Conservation (phyloP, 768 basidiomycete genomes). For the Tubosaeta sp. region DNA sequence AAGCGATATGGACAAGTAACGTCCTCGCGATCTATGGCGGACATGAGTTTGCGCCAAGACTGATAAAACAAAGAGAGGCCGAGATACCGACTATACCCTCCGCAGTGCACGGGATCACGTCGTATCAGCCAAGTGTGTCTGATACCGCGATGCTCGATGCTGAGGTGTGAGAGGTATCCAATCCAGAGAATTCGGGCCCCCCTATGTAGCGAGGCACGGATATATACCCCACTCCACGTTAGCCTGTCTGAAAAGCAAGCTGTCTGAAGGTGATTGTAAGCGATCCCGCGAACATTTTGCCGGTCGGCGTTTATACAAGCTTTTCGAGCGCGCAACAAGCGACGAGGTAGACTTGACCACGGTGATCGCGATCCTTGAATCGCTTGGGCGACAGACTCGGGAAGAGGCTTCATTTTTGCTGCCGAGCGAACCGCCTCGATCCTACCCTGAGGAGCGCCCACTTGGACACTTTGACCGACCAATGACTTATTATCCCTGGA, state of each 20-base stretch:
- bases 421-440: slow-evolving; percentile 17
- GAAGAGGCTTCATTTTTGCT: slow-evolving; percentile 19
- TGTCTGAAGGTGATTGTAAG: slow-evolving; percentile 12
- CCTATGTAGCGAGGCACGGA: neutral
- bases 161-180: neutral
- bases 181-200: neutral
- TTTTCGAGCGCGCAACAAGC: slow-evolving; percentile 18
- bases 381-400: slow-evolving; percentile 23
- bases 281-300: slow-evolving; percentile 32
- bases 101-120: neutral
- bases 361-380: slow-evolving; percentile 27
- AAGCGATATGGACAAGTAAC: neutral
- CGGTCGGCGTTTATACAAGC: slow-evolving; percentile 20
- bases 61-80: neutral
- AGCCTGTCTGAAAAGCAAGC: neutral
- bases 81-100: neutral
- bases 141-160: neutral
- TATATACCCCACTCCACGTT: neutral
- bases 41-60: neutral
- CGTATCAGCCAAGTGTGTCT: neutral
- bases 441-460: neutral
- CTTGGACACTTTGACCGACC: neutral
- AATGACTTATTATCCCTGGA: neutral
- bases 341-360: slow-evolving; percentile 24
- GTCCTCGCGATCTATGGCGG: neutral